Evolutionary conservation across 2,329 filamentous ascomycete species (phyloP), one percentile per base, ranked within the genome.

Genomic region (Rhynchosporium agropyri): DNA sequence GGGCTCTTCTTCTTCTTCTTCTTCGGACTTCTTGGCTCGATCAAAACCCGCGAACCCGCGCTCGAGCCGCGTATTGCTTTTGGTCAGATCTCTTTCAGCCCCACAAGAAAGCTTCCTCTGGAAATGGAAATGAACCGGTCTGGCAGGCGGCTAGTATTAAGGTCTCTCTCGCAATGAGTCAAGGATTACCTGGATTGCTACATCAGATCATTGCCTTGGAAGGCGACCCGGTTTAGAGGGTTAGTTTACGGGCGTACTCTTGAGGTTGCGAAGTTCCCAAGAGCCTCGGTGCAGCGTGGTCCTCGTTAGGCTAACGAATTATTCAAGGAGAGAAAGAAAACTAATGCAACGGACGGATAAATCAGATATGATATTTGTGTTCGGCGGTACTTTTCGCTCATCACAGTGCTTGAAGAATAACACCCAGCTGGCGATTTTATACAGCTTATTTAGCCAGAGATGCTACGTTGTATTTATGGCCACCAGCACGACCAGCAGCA

Each of bases 391-490:
- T 60, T 51, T 46, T 29, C 51, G 29, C 51, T 57, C 28, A 13
- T 28, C 43, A 45, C 40, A 20, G 28, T 46, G 33, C 2, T 43
- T 45, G 54, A 20, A 29, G 20, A 33, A 13, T 28, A 4, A 13
- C 38, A n/a, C 29, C 31, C 33, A 4, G 29, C 28, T 57, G 54
- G 28, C 28, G 26, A 45, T 8, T 57, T 33, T 57, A 40, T 36
- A 36, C 60, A 65, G 57, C 57, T 63, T 20, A 20, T 20, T 20
- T 29, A 62, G 64, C 55, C 50, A 62, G 31, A 60, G 50, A 62
- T 66, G 56, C 56, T 64, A 66, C 65, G 65, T 66, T 62, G 65
- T 64, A 66, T 63, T 45, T 12, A 43, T 38, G 43, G 55, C 55
- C 55, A 58, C 56, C 33, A 26, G 15, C 3, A 33, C 36, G 31